Base-by-base conservation (phyloP, 2,329 filamentous ascomycete genomes). In the Fusarium tuaranense region DNA sequence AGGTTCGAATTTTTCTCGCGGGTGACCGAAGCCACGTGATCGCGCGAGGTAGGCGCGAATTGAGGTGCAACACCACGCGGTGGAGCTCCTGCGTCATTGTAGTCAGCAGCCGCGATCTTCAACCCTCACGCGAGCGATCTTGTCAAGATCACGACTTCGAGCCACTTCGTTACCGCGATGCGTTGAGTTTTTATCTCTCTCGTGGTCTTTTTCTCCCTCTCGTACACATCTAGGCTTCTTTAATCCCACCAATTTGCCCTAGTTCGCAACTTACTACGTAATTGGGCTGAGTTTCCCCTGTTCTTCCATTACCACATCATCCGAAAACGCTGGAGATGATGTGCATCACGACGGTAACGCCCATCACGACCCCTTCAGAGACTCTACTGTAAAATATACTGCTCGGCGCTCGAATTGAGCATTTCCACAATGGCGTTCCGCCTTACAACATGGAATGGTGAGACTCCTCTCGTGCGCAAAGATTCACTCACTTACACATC, bases 391-490 rank as follows among this genome's bases (percentile, higher is more conserved):
- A 6, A 7, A 18, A 39, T 0, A 44, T 27, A 1, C 3, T 32
- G 6, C 27, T 2, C 7, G 10, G 27, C 38, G 20, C 41, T 25
- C 7, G 4, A 12, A 20, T 25, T 2, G 18, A 18, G 25, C 18
- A 46, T 55, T 9, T 61, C 13, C 67, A 88, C 78, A 22, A 95
- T 95, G 93, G 89, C 88, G 18, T 86, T 97, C 74, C 92, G 95
- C 71, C 94, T 98, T 78, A 97, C 94, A 4, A 94, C 93, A 16
- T 96, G 94, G 94, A 96, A 96, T 84, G 94, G 93, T 94, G 82
- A 51, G 20, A 14, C 55, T 44, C 22, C 22, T 41, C 12, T 22
- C 20, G 12, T 57, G 14, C 41, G 7, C 16, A 22, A 5, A 16
- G 20, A 51, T 59, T 69, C 62, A 72, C 73, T 61, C 72, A 44